phyloP scores from a whole-genome alignment of 1,139 yeast species.

The Blastobotrys capitulatus region DNA sequence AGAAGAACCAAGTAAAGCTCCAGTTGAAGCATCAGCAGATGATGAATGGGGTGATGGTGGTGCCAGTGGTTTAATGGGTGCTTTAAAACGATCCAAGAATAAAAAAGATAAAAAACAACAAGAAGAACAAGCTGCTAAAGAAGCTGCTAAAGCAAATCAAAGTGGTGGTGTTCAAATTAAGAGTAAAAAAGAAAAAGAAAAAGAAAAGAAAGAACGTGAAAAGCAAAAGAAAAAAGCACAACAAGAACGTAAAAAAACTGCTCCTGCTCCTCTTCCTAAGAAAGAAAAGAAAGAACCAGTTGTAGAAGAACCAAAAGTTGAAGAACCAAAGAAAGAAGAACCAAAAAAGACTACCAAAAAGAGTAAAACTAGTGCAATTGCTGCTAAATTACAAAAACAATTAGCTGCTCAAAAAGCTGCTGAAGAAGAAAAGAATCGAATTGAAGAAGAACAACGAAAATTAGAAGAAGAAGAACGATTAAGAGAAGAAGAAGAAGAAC shows the following conservation, averaged over 20 bases:
- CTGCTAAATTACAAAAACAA: conserved; percentile 59
- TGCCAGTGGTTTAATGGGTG: conserved; percentile 61
- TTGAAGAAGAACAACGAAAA: conserved; percentile 46
- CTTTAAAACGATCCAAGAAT: conserved; percentile 72
- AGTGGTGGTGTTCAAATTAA: conserved; percentile 42
- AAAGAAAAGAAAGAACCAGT: conserved; percentile 20
- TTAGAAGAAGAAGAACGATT: conserved; percentile 64
- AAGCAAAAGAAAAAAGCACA: conserved; percentile 89
- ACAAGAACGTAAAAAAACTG: conserved; percentile 83
- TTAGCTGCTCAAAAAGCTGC: conserved; percentile 79
- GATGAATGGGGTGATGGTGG: conserved; percentile 34
- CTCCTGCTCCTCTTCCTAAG: conserved; percentile 45
- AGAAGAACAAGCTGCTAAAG: conserved; percentile 39
- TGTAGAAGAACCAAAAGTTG: background rate
- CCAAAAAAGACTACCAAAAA: conserved; percentile 41
- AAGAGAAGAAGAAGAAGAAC: conserved; percentile 46
- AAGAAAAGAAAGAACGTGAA: conserved; percentile 95
- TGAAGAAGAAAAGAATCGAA: conserved; percentile 51
- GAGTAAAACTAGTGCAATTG: conserved; percentile 39
- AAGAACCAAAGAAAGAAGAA: conserved; percentile 6
- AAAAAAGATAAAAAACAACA: conserved; percentile 60
- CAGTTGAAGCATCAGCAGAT: conserved; percentile 28
- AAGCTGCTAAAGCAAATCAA: conserved; percentile 32
- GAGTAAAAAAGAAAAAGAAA: conserved; percentile 95
- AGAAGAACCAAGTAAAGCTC: conserved; percentile 8